A percentile compares a stretch with the other conserved stretches of the same genome.
Conservation (phyloP, 441 rosid species). For the Viola pubescens region DNA sequence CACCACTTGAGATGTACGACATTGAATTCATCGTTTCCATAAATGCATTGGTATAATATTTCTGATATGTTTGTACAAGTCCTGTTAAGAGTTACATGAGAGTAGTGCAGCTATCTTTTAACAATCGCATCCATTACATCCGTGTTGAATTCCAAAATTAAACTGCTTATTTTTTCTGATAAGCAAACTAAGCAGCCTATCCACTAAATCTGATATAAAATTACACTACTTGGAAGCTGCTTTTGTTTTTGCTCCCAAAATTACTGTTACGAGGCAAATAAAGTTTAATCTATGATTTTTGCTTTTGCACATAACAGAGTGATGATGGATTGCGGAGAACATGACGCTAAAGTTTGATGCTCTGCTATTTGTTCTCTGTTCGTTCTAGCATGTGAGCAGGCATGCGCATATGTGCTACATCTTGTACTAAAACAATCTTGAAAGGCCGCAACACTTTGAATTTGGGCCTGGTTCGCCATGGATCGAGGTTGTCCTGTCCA, state of each 20-base stretch:
- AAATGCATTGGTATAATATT: too few relatives aligned
- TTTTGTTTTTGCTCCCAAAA: neutral
- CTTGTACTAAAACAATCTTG: conserved; percentile 6
- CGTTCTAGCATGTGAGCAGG: neutral
- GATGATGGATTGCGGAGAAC: neutral
- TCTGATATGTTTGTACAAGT: too few relatives aligned
- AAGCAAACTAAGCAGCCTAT: too few relatives aligned
- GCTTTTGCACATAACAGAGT: neutral
- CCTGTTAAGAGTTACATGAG: too few relatives aligned
- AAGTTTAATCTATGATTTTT: conserved; percentile 3
- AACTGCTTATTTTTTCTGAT: too few relatives aligned
- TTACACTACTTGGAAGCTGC: neutral
- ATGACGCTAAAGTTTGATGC: neutral
- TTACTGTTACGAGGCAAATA: neutral
- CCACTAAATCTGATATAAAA: neutral
- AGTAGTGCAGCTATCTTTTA: too few relatives aligned
- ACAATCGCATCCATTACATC: too few relatives aligned
- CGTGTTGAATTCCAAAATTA: too few relatives aligned
- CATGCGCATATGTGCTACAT: neutral
- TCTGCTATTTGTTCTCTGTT: neutral
- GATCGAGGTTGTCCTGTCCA: neutral
- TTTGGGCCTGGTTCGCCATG: neutral
- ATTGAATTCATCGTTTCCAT: too few relatives aligned
- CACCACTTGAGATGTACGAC: too few relatives aligned
- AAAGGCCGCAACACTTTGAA: neutral